phyloP scores from a whole-genome alignment of 192 early-diverging fungal genomes.

The Coemansia javaensis region DNA sequence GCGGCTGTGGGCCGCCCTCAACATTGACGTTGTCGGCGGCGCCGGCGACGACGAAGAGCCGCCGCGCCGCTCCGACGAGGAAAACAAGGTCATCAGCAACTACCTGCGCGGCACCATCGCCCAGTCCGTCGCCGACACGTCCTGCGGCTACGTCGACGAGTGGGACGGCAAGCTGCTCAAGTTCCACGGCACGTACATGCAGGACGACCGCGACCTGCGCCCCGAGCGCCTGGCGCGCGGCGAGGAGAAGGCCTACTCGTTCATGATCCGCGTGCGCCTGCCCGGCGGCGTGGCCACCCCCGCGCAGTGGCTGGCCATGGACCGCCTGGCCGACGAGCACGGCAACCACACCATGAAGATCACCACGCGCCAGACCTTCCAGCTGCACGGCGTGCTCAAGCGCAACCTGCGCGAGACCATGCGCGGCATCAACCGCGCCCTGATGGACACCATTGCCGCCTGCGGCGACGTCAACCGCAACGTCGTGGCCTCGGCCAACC shows the following conservation, averaged over 20 bases:
- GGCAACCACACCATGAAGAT: slow-evolving; percentile 90
- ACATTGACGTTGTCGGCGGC: slow-evolving; percentile 63
- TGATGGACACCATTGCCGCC: slow-evolving; percentile 91
- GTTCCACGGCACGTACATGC: slow-evolving; percentile 96
- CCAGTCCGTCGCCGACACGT: slow-evolving; percentile 74
- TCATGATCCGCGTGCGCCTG: slow-evolving; percentile 95
- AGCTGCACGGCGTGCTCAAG: slow-evolving; percentile 95
- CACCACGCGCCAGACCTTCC: slow-evolving; percentile 95
- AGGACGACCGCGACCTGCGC: slow-evolving; percentile 94
- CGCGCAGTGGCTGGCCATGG: slow-evolving; percentile 91
- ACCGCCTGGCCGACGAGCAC: slow-evolving; percentile 76
- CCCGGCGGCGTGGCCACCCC: slow-evolving; percentile 87
- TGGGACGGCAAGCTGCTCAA: slow-evolving; percentile 89
- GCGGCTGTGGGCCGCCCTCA: slow-evolving; percentile 78
- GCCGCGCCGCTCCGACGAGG: slow-evolving; percentile 74
- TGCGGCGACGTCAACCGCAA: slow-evolving; percentile 98
- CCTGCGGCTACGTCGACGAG: slow-evolving; percentile 80
- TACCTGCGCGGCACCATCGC: slow-evolving; percentile 90
- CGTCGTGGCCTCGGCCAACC: slow-evolving; percentile 90
- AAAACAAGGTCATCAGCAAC: slow-evolving; percentile 89
- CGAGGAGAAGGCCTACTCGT: slow-evolving; percentile 87
- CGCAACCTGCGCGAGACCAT: slow-evolving; percentile 81
- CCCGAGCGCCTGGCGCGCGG: slow-evolving; percentile 78
- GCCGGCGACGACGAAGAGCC: slow-evolving; percentile 55
- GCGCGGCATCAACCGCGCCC: slow-evolving; percentile 83